Conservation (phyloP, 768 basidiomycete species). For the Suillus subluteus region DNA sequence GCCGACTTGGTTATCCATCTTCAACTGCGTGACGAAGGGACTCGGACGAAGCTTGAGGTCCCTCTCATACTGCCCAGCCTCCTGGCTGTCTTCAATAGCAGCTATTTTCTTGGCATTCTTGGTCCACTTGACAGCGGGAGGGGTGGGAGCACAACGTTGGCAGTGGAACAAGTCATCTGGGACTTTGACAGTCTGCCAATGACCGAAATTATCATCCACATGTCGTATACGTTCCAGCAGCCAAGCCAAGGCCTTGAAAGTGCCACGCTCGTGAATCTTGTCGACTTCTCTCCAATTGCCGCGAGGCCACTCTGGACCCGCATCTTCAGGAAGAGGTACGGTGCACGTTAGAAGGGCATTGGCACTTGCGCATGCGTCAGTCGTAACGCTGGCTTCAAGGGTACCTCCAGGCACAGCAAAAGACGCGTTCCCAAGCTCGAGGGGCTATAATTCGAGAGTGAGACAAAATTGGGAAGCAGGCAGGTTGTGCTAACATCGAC, state of each 20-base stretch:
- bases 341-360: conserved; percentile 78
- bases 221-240: conserved; percentile 81
- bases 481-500: conserved; percentile 17
- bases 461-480: conserved; percentile 5
- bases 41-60: conserved; percentile 83
- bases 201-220: conserved; percentile 62
- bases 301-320: conserved; percentile 78
- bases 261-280: conserved; percentile 80
- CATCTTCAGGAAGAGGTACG: conserved; percentile 71
- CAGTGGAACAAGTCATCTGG: conserved; percentile 57
- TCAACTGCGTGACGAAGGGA: conserved; percentile 86
- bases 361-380: conserved; percentile 73
- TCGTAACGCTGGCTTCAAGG: conserved; percentile 53
- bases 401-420: conserved; percentile 66
- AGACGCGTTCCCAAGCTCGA: conserved; percentile 53
- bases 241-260: conserved; percentile 86
- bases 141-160: conserved; percentile 78
- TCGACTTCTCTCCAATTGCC: conserved; percentile 81
- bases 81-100: conserved; percentile 80
- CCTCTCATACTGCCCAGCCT: conserved; percentile 90
- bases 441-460: conserved; percentile 45
- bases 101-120: conserved; percentile 58
- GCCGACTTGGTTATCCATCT: conserved; percentile 63
- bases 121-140: conserved; percentile 79
- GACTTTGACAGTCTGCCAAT: conserved; percentile 66